Base-by-base conservation (phyloP, 495 filamentous ascomycete genomes). In the Aspergillus homomorphus region DNA sequence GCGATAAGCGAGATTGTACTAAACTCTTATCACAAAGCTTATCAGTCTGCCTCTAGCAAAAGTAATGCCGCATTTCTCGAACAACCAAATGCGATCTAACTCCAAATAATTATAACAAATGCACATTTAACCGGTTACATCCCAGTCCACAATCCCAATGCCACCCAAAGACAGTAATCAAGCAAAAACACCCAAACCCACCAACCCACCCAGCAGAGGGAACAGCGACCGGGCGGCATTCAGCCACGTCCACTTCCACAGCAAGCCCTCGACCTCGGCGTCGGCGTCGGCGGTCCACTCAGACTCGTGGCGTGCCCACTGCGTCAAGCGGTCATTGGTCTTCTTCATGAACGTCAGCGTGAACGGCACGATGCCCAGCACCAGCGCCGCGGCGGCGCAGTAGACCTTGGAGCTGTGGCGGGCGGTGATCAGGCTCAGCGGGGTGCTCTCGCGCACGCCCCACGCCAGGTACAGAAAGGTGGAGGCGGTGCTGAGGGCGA, bases 381-480 rank as follows among this genome's bases (percentile, higher is more conserved):
- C 75, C 15, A 77, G 48, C 12, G 62, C 50, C 4, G 69, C 76
- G 0, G 68, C 73, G 0, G 55, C 57, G 0, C 63, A 64, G 30
- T 73, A 80, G 7, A 72, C 53, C 1, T 20, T 23, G 7, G 46
- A 44, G 26, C 62, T 61, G 23, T 51, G 60, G 7, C 54, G 20
- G 7, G 60, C 41, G 0, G 61, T 55, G 15, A 68, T 57, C 20
- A 67, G 67, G 57, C 64, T 72, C 30, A 74, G 63, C 1, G 69
- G 54, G 0, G 62, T 54, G 1, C 59, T 57, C 3, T 33, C 9
- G 7, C 62, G 68, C 43, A 76, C 69, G 0, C 63, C 63, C 58
- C 72, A 75, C 14, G 76, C 75, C 21, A 78, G 70, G 56, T 76
- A 77, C 38, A 69, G 19, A 53, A 77, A 77, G 23, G 71, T 69